Conservation (phyloP, 2,329 filamentous ascomycete species). For the Exophiala oligosperma region DNA sequence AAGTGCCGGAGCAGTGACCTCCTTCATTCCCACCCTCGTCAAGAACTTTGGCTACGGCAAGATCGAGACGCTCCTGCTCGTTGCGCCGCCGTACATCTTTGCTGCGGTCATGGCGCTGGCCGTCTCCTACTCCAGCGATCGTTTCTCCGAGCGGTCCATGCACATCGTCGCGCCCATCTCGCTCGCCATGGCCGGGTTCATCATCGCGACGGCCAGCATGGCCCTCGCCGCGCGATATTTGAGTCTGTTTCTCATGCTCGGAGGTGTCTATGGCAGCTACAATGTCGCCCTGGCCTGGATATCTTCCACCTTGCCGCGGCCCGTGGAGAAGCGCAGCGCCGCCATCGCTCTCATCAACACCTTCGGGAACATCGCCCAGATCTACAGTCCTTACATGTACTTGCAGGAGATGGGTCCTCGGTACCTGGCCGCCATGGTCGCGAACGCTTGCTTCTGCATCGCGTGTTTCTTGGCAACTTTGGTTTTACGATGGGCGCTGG, state of each 20-base stretch:
- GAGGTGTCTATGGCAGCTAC: conserved; percentile 35
- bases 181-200: conserved; percentile 52
- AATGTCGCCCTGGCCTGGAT: conserved; percentile 59
- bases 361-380: conserved; percentile 53
- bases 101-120: conserved; percentile 51
- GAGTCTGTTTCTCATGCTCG: conserved; percentile 52
- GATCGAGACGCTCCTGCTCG: conserved; percentile 52
- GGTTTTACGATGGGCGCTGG: not conserved
- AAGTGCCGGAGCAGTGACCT: conserved; percentile 53
- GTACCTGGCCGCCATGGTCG: not conserved
- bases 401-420: conserved; percentile 3
- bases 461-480: not conserved
- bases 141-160: conserved; percentile 50
- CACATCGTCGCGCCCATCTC: conserved; percentile 54
- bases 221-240: conserved; percentile 57
- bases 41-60: conserved; percentile 45
- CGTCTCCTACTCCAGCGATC: conserved; percentile 49
- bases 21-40: conserved; percentile 57
- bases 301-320: conserved; percentile 51
- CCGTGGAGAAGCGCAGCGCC: conserved; percentile 56
- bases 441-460: not conserved
- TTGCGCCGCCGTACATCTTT: conserved; percentile 56
- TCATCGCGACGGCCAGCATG: conserved; percentile 56
- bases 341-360: conserved; percentile 58
- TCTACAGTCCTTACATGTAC: conserved; percentile 56